A percentile compares a stretch with the other conserved stretches of the same genome.
phyloP scores from a whole-genome alignment of 2,329 filamentous ascomycete genomes.

The Venturia asperata region DNA sequence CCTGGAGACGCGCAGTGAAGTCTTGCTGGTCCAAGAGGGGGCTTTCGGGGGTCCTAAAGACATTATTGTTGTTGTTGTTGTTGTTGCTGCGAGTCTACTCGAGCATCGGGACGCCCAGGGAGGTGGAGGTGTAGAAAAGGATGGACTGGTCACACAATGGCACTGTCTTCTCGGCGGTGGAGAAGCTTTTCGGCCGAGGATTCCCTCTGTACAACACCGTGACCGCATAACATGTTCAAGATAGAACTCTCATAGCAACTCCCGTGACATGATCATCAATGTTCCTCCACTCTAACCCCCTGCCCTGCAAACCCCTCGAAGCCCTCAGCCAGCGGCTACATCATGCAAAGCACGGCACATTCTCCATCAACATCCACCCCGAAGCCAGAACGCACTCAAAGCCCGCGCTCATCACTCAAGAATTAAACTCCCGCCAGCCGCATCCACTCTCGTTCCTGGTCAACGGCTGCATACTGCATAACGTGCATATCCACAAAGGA shows the following conservation, averaged over 20 bases:
- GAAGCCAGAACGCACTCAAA: not conserved
- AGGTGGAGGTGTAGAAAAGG: not conserved
- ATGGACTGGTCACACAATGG: no score
- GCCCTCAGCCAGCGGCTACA: not conserved
- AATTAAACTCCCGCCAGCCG: not conserved
- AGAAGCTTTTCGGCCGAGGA: not conserved
- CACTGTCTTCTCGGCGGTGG: no score
- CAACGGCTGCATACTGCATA: constrained; percentile 4
- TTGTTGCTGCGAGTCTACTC: not conserved
- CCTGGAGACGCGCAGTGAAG: not conserved
- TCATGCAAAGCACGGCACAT: constrained; percentile 5
- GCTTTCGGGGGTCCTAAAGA: not conserved
- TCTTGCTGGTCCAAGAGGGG: not conserved
- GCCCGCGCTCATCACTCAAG: not conserved
- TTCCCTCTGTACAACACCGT: not conserved
- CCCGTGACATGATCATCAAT: not conserved
- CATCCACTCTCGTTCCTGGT: not conserved
- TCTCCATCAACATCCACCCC: not conserved
- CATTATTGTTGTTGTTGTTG: not conserved
- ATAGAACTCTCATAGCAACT: not conserved
- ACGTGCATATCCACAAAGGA: not conserved
- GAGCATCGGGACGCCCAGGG: not conserved
- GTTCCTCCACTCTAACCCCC: not conserved
- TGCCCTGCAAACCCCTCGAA: not conserved
- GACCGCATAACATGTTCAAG: not conserved